phyloP scores from a whole-genome alignment of 2,329 filamentous ascomycete genomes.

The Neopestalotiopsis clavispora region DNA sequence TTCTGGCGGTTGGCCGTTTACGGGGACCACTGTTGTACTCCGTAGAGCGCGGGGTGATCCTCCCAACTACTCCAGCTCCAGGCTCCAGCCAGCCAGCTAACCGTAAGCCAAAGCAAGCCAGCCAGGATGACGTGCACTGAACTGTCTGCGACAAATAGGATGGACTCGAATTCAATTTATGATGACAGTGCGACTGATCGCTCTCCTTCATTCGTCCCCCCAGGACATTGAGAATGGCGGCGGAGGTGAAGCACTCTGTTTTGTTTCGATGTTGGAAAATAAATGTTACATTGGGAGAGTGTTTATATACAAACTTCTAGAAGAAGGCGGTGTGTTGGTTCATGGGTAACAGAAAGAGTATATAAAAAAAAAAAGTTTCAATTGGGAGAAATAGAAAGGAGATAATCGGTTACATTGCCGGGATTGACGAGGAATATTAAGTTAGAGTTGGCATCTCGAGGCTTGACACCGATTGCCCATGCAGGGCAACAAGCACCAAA shows the following conservation, averaged over 20 bases:
- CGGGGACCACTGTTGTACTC: not conserved
- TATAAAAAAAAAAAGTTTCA: not conserved
- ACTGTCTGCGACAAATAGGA: not conserved
- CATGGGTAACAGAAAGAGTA: not conserved
- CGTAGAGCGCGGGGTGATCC: not conserved
- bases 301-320: not conserved
- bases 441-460: not conserved
- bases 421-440: not conserved
- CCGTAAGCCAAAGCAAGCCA: not conserved
- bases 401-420: not conserved
- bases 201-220: not conserved
- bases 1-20: not conserved
- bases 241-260: not conserved
- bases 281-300: not conserved
- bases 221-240: not conserved
- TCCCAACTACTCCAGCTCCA: not conserved
- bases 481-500: not conserved
- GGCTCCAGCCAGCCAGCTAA: not conserved
- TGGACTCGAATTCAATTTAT: not conserved
- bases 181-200: not conserved
- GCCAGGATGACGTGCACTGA: not conserved
- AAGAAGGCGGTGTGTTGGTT: not conserved
- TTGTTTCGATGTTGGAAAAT: not conserved
- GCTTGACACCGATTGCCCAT: not conserved
- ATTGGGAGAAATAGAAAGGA: not conserved